These are phyloP conservation scores for Amanita thiersii DNA, from an alignment of 768 basidiomycete species.

Conservation along the genomic window DNA sequence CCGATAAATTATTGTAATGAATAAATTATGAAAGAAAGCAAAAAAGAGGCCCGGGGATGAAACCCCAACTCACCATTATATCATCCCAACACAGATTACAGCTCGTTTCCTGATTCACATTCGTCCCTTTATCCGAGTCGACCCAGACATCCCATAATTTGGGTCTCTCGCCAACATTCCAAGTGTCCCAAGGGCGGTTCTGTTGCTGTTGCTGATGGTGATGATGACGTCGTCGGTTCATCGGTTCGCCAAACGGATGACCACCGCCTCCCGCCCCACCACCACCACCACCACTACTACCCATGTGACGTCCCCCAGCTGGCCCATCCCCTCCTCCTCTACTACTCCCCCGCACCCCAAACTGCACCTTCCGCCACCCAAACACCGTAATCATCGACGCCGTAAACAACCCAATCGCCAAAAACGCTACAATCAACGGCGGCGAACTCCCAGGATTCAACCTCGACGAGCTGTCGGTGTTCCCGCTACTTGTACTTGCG, in stretches of 20 bases:
- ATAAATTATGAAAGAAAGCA: neutral
- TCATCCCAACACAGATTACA: conserved; percentile 25
- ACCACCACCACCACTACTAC: neutral
- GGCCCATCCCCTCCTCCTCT: conserved; percentile 7
- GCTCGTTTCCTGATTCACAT: conserved; percentile 3
- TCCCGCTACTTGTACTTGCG: too few species aligned
- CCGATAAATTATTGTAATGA: too few species aligned
- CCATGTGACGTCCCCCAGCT: neutral
- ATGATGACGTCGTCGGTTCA: neutral
- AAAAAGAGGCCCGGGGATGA: neutral
- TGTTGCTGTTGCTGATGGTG: neutral
- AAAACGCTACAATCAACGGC: conserved; percentile 50
- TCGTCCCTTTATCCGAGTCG: conserved; percentile 10
- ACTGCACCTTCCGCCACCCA: conserved; percentile 32
- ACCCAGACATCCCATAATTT: conserved; percentile 38
- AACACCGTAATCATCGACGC: conserved; percentile 41
- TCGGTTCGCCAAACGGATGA: neutral
- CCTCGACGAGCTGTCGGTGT: too few species aligned
- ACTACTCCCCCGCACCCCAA: too few species aligned
- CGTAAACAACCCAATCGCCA: conserved; percentile 49
- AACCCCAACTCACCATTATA: conserved; percentile 29
- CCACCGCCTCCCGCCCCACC: neutral
- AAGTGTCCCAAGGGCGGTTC: too few species aligned
- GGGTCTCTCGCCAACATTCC: conserved; percentile 24
- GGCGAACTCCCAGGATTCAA: conserved; percentile 35